Base-by-base conservation (phyloP, 768 basidiomycete species). In the Phallus indusiatus region DNA sequence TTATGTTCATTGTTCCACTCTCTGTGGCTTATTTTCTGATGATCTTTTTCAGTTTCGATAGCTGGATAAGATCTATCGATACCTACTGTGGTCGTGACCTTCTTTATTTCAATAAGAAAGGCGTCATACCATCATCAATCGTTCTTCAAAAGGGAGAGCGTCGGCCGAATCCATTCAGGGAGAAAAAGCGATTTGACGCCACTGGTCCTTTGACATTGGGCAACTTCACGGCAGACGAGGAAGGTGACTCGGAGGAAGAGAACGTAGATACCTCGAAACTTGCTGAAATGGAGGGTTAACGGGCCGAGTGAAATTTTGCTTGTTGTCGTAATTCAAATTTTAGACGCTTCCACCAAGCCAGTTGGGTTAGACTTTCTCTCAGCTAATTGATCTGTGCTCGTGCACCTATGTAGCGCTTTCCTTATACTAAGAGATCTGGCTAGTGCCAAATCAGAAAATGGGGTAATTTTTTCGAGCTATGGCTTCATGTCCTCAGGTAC, bases 41-140 rank as follows among this genome's bases (percentile, higher is more conserved):
- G 33, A 37, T 60, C 20, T 52, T 51, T 47, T 16, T 20, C n/a
- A 92, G 86, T 63, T 94, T 88, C 73, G 88, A 93, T 67, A 82
- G 85, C 46, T 97, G 90, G 90, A 76, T 94, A 54, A 82, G 83
- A 49, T 76, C 79, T 21, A 76, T 91, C 34, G 92, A 95, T 66
- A 66, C 75, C 8, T 94, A 93, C 65, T 72, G 77, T 17, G 93
- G 91, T 2, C 76, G 79, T 61, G 93, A 95, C 68, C 75, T 95
- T 50, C 73, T 81, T 33, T 93, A 88, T 64, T 74, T 90, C 61
- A 94, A 91, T 66, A 75, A 81, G 0, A 80, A 82, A 67, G 94
- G 90, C 9, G 78, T 79, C 52, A 85, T 98, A 46, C 93, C 92
- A 0, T 69, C 81, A 0, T 74, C 74, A 4, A 85, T 89, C 4